Percentiles rank a stretch among this genome's conserved stretches.
These are phyloP conservation scores for Aspergillus versicolor DNA, from an alignment of 2,329 filamentous ascomycete species.

Conservation along the genomic window DNA sequence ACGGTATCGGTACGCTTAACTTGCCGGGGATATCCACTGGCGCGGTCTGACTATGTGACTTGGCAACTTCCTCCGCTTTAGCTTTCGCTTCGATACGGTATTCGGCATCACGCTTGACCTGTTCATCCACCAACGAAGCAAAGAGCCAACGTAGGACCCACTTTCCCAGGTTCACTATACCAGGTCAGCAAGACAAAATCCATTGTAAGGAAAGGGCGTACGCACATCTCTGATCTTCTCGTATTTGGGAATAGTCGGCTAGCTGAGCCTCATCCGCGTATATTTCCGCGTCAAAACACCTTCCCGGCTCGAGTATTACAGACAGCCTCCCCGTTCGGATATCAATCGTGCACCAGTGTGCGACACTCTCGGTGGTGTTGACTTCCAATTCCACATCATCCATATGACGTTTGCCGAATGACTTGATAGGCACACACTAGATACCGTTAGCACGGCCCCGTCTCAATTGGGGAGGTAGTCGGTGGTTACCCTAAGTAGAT, in stretches of 20 bases:
- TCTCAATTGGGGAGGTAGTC: background rate
- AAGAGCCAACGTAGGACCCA: conserved; percentile 95
- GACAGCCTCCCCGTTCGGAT: conserved; percentile 89
- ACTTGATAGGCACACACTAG: conserved; percentile 80
- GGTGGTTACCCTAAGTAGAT: conserved; percentile 70
- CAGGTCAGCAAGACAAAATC: conserved; percentile 4
- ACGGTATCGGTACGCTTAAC: conserved; percentile 29
- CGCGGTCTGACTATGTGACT: conserved; percentile 58
- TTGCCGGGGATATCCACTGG: conserved; percentile 58
- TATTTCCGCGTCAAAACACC: conserved; percentile 95
- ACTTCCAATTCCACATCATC: conserved; percentile 87
- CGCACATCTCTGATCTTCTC: conserved; percentile 90
- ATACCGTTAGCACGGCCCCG: conserved; percentile 19
- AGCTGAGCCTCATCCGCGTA: conserved; percentile 87
- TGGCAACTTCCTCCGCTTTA: conserved; percentile 58
- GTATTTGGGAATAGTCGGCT: conserved; percentile 73
- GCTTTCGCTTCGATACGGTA: conserved; percentile 70
- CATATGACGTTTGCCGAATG: conserved; percentile 91
- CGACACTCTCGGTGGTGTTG: conserved; percentile 84
- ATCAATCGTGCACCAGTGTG: conserved; percentile 95
- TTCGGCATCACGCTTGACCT: conserved; percentile 76
- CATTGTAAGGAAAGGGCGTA: conserved; percentile 4
- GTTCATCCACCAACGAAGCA: conserved; percentile 82
- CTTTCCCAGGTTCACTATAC: conserved; percentile 85
- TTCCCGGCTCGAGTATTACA: conserved; percentile 88